Evolutionary conservation across 148 eudicot species (phyloP).

Genomic region (Cornus suecica): DNA sequence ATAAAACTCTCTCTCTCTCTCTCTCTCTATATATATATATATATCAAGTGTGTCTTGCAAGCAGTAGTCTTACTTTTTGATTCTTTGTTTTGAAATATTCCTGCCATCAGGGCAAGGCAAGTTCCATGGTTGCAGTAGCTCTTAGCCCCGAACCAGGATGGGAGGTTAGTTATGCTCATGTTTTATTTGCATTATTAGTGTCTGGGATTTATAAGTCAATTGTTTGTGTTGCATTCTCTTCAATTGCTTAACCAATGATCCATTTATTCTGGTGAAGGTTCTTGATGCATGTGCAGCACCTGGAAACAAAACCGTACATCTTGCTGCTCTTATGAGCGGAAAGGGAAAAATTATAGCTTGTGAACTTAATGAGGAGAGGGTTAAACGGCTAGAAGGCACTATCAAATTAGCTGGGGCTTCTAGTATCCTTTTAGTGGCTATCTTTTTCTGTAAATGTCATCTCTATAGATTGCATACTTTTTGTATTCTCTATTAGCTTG

Average conservation of each 20-base stretch:
- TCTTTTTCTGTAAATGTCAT: constrained; percentile 1
- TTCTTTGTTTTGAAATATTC: not conserved
- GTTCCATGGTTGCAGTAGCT: constrained; percentile 94
- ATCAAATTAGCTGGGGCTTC: constrained; percentile 74
- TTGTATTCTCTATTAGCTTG: not conserved
- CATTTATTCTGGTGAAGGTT: constrained; percentile 57
- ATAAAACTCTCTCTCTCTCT: not conserved
- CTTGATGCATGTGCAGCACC: constrained; percentile 99
- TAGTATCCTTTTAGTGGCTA: constrained; percentile 68
- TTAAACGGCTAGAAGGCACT: constrained; percentile 59
- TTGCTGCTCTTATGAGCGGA: constrained; percentile 83
- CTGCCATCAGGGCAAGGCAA: constrained; percentile 73
- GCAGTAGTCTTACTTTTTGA: constrained; percentile 5
- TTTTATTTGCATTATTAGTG: not conserved
- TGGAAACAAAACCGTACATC: constrained; percentile 96
- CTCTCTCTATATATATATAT: no score
- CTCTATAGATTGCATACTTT: not conserved
- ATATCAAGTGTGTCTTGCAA: not conserved
- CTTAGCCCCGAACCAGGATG: constrained; percentile 90
- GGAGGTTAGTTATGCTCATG: constrained; percentile 55
- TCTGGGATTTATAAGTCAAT: not conserved
- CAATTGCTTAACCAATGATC: constrained; percentile 6
- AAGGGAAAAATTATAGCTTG: constrained; percentile 86
- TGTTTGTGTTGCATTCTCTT: constrained; percentile 2
- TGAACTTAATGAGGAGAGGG: constrained; percentile 75